Evolutionary conservation across 1,139 yeast genomes (phyloP).

Genomic region (Saccharomyces uvarum): DNA sequence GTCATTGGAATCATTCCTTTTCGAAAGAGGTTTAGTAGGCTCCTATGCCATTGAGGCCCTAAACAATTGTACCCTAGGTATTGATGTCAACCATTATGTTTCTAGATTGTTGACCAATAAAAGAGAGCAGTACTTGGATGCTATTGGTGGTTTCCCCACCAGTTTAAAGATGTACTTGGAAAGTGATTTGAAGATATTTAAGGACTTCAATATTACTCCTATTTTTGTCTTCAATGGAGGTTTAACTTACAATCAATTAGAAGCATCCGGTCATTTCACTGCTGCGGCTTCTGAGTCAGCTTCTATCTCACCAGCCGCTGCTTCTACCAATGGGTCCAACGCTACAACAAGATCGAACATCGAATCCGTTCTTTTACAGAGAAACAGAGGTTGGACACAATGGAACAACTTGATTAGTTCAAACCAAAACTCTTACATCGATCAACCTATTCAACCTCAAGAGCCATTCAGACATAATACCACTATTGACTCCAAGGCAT

Average conservation of each 20-base stretch:
- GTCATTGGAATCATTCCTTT: slow-evolving; percentile 62
- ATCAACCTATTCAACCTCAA: slow-evolving; percentile 30
- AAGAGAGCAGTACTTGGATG: slow-evolving; percentile 66
- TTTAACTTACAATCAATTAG: slow-evolving; percentile 30
- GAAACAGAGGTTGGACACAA: slow-evolving; percentile 34
- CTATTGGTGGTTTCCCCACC: slow-evolving; percentile 77
- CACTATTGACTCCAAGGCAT: slow-evolving; percentile 34
- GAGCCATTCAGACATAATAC: slow-evolving; percentile 33
- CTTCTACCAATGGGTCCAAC: slow-evolving; percentile 5
- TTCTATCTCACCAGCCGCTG: slow-evolving; percentile 4
- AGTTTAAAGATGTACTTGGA: slow-evolving; percentile 52
- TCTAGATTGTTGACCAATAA: slow-evolving; percentile 54
- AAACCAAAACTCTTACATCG: slow-evolving; percentile 32
- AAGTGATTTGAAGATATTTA: slow-evolving; percentile 55
- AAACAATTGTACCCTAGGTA: slow-evolving; percentile 66
- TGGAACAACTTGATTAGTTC: slow-evolving; percentile 26
- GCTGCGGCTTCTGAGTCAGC: slow-evolving; percentile 16
- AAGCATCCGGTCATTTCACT: slow-evolving; percentile 18
- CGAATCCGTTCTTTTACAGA: slow-evolving; percentile 23
- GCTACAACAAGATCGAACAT: slow-evolving; percentile 16
- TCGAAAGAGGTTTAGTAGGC: slow-evolving; percentile 60
- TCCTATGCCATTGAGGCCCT: slow-evolving; percentile 59
- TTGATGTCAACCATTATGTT: slow-evolving; percentile 76
- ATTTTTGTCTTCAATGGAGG: slow-evolving; percentile 66
- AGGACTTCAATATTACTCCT: slow-evolving; percentile 60